Percentiles rank a stretch among this genome's conserved stretches.
phyloP scores from a whole-genome alignment of 1,139 yeast genomes.

The Yamadazyma kanchanaburiensis region DNA sequence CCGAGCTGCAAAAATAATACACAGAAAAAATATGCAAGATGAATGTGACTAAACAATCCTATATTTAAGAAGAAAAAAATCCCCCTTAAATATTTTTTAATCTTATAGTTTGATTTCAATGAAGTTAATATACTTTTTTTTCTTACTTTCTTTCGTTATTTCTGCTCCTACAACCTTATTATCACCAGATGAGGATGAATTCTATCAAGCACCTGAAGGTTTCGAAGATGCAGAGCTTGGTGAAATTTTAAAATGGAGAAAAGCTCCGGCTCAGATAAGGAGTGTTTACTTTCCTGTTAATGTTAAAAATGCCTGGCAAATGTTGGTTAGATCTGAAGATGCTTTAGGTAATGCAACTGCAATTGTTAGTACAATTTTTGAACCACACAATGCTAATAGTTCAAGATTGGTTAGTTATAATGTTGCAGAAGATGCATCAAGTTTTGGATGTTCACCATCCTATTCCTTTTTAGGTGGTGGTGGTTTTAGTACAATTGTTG shows the following conservation, averaged over 20 bases:
- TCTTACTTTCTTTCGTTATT: constrained; percentile 3
- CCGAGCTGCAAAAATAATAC: too few relatives aligned
- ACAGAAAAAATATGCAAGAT: too few relatives aligned
- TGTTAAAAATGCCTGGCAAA: constrained; percentile 28
- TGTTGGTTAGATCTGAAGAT: constrained; percentile 30
- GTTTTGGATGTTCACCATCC: constrained; percentile 29
- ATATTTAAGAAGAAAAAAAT: too few relatives aligned
- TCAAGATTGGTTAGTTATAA: constrained; percentile 28
- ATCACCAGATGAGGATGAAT: constrained; percentile 16
- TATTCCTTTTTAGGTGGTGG: constrained; percentile 23
- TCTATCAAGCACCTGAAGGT: constrained; percentile 20
- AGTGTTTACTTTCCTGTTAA: constrained; percentile 15
- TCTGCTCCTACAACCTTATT: constrained; percentile 6
- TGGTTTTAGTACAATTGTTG: constrained; percentile 14
- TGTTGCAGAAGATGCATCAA: constrained; percentile 31
- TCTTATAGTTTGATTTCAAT: too few relatives aligned
- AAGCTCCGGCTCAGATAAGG: constrained; percentile 18
- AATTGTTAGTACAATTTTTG: constrained; percentile 28
- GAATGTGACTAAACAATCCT: too few relatives aligned
- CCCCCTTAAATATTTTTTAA: too few relatives aligned
- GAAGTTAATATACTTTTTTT: neutral
- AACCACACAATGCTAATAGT: constrained; percentile 28
- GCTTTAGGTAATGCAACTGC: constrained; percentile 26
- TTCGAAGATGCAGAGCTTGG: constrained; percentile 18
- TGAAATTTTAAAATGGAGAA: constrained; percentile 19